Evolutionary conservation across 192 early-diverging fungal species (phyloP).

Genomic region (Coemansia sp.): DNA sequence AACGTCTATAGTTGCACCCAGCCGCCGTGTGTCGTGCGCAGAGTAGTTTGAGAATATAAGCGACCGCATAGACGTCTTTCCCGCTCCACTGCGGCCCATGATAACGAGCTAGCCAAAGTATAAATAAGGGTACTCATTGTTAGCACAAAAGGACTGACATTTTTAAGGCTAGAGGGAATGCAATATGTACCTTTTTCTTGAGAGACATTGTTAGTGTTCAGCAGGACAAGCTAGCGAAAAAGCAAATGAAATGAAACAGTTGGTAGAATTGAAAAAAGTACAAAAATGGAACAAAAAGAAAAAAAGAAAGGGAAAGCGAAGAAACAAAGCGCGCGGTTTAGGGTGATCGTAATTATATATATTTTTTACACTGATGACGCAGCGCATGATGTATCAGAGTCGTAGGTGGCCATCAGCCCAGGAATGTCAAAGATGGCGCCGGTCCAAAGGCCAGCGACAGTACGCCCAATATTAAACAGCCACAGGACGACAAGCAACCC

Average conservation of each 20-base stretch:
- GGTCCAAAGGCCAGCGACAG: conserved; percentile 36
- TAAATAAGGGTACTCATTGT: background rate
- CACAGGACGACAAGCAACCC: conserved; percentile 25
- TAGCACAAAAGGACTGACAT: background rate
- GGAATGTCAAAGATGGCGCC: conserved; percentile 30
- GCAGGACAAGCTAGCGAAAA: background rate
- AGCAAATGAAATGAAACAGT: too few relatives aligned
- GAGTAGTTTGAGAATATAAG: conserved; percentile 99
- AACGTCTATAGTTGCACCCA: conserved; percentile 98
- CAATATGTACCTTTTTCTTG: conserved; percentile 19
- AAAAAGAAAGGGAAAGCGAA: too few relatives aligned
- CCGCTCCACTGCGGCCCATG: conserved; percentile 96
- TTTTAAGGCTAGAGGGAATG: background rate
- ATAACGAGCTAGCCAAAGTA: conserved; percentile 76
- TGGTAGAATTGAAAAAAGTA: background rate
- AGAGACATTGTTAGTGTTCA: background rate
- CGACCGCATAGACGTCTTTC: conserved; percentile 99
- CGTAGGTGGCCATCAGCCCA: conserved; percentile 13
- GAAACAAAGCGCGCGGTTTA: background rate
- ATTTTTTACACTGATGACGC: background rate
- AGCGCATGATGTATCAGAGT: background rate
- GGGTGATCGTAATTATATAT: background rate
- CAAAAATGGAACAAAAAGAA: conserved; percentile 14
- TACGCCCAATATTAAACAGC: conserved; percentile 43
- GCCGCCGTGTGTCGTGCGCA: conserved; percentile 89